These are phyloP conservation scores for Pichia phayaonensis DNA, from an alignment of 805 yeast genomes.

Conservation along the genomic window DNA sequence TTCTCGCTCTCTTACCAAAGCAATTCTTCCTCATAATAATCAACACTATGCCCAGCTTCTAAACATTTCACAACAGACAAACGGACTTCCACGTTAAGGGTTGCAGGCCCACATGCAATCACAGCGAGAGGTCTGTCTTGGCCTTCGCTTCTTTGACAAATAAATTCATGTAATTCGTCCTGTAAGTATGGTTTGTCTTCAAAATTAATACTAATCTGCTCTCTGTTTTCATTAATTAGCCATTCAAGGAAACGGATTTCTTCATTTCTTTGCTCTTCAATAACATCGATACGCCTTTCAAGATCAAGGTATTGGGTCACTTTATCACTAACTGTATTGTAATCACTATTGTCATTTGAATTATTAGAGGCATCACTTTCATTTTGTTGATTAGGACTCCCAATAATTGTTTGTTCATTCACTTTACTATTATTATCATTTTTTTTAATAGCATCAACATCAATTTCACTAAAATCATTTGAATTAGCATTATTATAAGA, in stretches of 20 bases:
- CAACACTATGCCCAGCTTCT: slow-evolving; percentile 22
- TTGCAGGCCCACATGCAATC: slow-evolving; percentile 32
- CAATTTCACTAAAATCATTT: neutral
- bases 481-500: neutral
- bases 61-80: slow-evolving; percentile 26
- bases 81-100: slow-evolving; percentile 28
- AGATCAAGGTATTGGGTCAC: neutral
- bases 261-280: slow-evolving; percentile 1
- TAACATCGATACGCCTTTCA: neutral
- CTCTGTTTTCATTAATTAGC: slow-evolving; percentile 14
- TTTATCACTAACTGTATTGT: neutral
- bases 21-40: slow-evolving; percentile 32
- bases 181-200: slow-evolving; percentile 22
- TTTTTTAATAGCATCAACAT: neutral
- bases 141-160: slow-evolving; percentile 11
- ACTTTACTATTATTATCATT: neutral
- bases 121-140: slow-evolving; percentile 24
- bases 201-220: slow-evolving; percentile 19
- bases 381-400: neutral
- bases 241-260: slow-evolving; percentile 10
- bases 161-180: slow-evolving; percentile 14
- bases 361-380: too few relatives aligned
- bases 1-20: slow-evolving; percentile 25
- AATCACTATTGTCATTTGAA: neutral
- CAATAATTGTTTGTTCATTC: neutral